Percentiles rank a stretch among this genome's conserved stretches.
Conservation (phyloP, 257 asterid species). For the Ocimum tenuiflorum region DNA sequence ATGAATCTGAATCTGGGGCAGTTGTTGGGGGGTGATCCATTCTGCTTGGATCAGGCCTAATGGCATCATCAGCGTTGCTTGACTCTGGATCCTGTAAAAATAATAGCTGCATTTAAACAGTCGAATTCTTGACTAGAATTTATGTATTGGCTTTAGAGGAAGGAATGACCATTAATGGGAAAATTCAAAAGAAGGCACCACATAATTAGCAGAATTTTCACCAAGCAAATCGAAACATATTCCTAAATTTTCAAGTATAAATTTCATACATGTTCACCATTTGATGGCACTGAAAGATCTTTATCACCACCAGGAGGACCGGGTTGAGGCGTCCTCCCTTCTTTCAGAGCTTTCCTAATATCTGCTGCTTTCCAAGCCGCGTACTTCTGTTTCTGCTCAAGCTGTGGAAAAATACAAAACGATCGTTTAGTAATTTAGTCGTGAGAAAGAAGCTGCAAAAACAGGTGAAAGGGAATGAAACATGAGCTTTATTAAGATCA, state of each 20-base stretch:
- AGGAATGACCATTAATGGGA: too few species aligned
- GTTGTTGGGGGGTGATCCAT: constrained; percentile 15
- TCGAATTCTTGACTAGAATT: not conserved
- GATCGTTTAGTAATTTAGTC: too few species aligned
- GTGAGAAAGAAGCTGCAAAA: too few species aligned
- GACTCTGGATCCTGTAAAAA: constrained; percentile 45
- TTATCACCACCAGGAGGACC: constrained; percentile 94
- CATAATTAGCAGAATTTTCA: not conserved
- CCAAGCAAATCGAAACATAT: constrained; percentile 8
- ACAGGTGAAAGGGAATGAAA: too few species aligned
- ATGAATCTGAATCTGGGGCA: constrained; percentile 24
- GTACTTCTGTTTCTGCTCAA: constrained; percentile 96
- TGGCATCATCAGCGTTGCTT: constrained; percentile 30
- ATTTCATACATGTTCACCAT: constrained; percentile 45
- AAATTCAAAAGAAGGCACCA: too few species aligned
- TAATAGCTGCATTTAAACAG: not conserved
- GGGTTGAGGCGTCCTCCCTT: constrained; percentile 87
- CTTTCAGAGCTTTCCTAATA: constrained; percentile 90
- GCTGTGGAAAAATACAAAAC: constrained; percentile 38
- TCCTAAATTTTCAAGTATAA: too few species aligned
- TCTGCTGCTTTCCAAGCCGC: constrained; percentile 99
- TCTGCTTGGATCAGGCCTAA: constrained; percentile 21
- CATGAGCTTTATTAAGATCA: too few species aligned
- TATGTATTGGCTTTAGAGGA: too few species aligned
- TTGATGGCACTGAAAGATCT: constrained; percentile 42